Conservation (phyloP, 164 flowering plant species). For the Echeveria elegans region DNA sequence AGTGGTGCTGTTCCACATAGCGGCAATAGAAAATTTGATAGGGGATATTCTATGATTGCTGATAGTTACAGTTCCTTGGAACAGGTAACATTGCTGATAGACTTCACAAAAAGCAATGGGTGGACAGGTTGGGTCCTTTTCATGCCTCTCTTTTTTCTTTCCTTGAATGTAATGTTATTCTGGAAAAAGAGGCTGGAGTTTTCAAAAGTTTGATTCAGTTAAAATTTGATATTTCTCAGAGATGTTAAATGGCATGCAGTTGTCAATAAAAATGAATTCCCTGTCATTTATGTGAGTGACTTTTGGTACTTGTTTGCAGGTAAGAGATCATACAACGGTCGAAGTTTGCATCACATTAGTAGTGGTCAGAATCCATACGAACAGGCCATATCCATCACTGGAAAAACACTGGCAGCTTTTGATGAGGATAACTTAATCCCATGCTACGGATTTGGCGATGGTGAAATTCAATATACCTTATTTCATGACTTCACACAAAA, state of each 20-base stretch:
- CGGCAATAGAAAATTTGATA: neutral
- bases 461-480: constrained; percentile 14
- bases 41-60: constrained; percentile 6
- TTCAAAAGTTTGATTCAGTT: neutral
- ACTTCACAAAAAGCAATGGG: too few species aligned
- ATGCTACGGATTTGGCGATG: constrained; percentile 58
- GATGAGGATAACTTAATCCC: constrained; percentile 54
- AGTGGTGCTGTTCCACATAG: neutral
- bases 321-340: neutral
- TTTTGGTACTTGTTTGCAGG: neutral
- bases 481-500: too few species aligned
- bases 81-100: neutral
- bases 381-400: constrained; percentile 46
- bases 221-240: neutral
- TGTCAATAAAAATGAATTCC: too few species aligned
- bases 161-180: too few species aligned
- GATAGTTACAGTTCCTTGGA: constrained; percentile 7
- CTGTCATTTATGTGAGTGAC: too few species aligned
- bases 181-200: too few species aligned
- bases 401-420: constrained; percentile 38
- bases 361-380: constrained; percentile 32
- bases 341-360: neutral
- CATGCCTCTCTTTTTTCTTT: too few species aligned
- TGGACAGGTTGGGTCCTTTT: too few species aligned
- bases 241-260: neutral